These are phyloP conservation scores for Polyplosphaeria fusca DNA, from an alignment of 495 filamentous ascomycete genomes.

Conservation along the genomic window DNA sequence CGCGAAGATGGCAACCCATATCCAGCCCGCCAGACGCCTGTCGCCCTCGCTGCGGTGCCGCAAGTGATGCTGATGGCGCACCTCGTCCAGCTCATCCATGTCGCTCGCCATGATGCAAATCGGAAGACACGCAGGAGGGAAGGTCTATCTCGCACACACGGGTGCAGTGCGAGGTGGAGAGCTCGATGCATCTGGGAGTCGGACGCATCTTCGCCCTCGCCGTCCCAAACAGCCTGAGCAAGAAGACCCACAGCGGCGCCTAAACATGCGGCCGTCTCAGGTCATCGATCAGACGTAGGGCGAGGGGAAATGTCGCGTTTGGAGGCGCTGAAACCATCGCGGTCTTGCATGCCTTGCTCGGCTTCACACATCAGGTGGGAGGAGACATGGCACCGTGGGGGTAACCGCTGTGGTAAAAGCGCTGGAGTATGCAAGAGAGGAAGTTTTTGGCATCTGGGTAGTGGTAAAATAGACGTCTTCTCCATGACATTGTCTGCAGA, in stretches of 20 bases:
- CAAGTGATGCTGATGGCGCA: slow-evolving; percentile 17
- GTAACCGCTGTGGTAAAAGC: no score
- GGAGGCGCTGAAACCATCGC: neutral
- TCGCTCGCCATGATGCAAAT: neutral
- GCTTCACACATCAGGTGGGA: no score
- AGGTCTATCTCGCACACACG: no score
- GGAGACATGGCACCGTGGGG: no score
- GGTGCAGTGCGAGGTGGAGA: no score
- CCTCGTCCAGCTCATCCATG: slow-evolving; percentile 15
- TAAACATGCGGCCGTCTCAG: neutral
- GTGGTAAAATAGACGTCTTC: no score
- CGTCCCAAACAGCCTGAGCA: neutral
- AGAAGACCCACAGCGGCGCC: neutral
- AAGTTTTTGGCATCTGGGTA: no score
- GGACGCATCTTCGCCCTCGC: no score
- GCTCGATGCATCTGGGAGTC: no score
- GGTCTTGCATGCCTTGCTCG: neutral
- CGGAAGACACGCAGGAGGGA: no score
- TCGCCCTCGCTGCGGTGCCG: slow-evolving; percentile 4
- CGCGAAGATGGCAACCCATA: slow-evolving; percentile 9
- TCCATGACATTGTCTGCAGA: no score
- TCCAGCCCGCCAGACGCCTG: neutral
- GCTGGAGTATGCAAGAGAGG: no score
- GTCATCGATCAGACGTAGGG: neutral
- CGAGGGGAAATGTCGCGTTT: neutral